Base-by-base conservation (phyloP, 345 rosid genomes). In the Hibiscus syriacus region DNA sequence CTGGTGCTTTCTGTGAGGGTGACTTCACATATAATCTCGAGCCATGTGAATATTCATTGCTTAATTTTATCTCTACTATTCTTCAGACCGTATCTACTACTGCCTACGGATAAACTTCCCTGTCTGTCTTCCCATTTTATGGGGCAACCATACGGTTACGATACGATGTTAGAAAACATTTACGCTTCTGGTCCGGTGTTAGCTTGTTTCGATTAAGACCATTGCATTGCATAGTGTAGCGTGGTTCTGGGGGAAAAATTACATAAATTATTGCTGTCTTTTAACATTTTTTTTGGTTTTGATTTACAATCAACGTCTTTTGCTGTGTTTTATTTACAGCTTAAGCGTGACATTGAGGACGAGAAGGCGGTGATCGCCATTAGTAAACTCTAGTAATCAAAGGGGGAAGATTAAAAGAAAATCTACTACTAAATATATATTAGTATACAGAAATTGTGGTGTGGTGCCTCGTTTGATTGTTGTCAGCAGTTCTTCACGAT, bases 291-390 rank as follows among this genome's bases (percentile, higher is more conserved):
- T 43, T 43, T 43, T 4, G 16, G n/a, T 43, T 43, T 43, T 25
- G 49, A 58, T 70, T 66, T 75, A 62, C 79, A 72, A 6, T 26
- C 67, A 43, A 63, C 25, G 67, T 39, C 39, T 29, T 43, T 43
- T 68, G 59, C 64, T 46, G 49, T 67, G 34, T 66, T 66, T 61
- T 74, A 72, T 77, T 69, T 74, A 77, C 84, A 77, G 68, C 64
- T 56, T 27, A 57, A 71, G 55, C 10, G 14, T 36, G 50, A 55
- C 25, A 68, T 32, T 50, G 34, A 55, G 52, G 38, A 34, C n/a
- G 8, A 17, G 49, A 55, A 39, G 71, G 53, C 48, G 23, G 17
- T 38, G 32, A 20, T 16, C 53, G 53, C 71, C 71, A 54, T 55
- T 19, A 39, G 53, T 26, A 66, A 70, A 1, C 73, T 63, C 38